Evolutionary conservation across 2,329 filamentous ascomycete species (phyloP).

Genomic region (Paramyrothecium sp.): DNA sequence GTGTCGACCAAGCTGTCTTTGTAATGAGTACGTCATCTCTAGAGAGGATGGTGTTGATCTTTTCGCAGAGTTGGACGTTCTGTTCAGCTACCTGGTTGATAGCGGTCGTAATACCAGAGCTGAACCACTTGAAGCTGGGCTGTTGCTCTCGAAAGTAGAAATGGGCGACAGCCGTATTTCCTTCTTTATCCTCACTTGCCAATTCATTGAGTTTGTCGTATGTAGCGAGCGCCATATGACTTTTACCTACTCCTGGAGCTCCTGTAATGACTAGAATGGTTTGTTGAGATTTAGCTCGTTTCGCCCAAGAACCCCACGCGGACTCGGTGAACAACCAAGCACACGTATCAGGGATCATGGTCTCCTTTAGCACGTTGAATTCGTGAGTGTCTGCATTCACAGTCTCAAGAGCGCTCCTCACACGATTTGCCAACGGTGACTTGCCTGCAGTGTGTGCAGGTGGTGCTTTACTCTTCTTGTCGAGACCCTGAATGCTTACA

Average conservation of each 20-base stretch:
- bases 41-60: conserved; percentile 21
- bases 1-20: conserved; percentile 10
- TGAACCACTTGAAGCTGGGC: conserved; percentile 15
- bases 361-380: conserved; percentile 24
- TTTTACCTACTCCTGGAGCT: conserved; percentile 29
- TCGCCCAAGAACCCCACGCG: conserved; percentile 24
- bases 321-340: conserved; percentile 26
- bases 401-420: conserved; percentile 18
- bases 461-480: conserved; percentile 6
- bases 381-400: conserved; percentile 20
- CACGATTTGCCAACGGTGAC: conserved; percentile 14
- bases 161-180: conserved; percentile 22
- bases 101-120: conserved; percentile 21
- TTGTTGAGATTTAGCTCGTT: conserved; percentile 4
- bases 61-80: conserved; percentile 25
- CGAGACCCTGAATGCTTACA: conserved; percentile 12
- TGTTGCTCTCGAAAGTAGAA: conserved; percentile 37
- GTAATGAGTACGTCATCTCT: conserved; percentile 17
- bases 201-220: conserved; percentile 14
- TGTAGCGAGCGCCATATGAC: conserved; percentile 21
- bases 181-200: conserved; percentile 10
- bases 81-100: conserved; percentile 28
- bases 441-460: conserved; percentile 16
- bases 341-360: conserved; percentile 24
- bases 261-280: conserved; percentile 25